Base-by-base conservation (phyloP, 495 filamentous ascomycete genomes). In the Hypoxylon subgilvum region DNA sequence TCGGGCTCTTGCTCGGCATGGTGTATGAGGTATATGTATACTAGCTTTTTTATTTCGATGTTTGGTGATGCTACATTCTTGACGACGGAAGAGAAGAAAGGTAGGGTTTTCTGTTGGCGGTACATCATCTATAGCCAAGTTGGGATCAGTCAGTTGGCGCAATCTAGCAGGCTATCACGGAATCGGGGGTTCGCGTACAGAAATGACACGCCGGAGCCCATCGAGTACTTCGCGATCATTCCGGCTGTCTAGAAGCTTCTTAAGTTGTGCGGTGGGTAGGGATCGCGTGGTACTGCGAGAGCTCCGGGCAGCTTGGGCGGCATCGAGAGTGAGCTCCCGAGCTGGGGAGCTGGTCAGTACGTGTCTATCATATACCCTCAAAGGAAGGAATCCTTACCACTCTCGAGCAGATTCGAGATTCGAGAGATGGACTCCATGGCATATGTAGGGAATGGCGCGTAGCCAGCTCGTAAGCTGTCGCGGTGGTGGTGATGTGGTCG, bases 1-100 rank as follows among this genome's bases (percentile, higher is more conserved):
- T 98, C 94, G 28, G 93, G 94, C 61, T 96, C 93, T 34, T 88
- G 83, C 69, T 97, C 94, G 66, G 94, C 93, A 83, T 97, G 91
- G 68, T 92, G 88, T 55, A 97, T 86, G 52, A 98, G 85, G 72
- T 96, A 97, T 69, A 96, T 96, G 79, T 97, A 97, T 51, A 98
- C 94, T 39, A 98, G 83, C 69, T 97, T 97, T 74, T 96, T 95
- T 65, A 97, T 90, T 70, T 96, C 91, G 67, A 96, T 79, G 62
- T 87, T 92, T 21, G 92, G 85, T 27, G 87, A 95, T 18, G 93
- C 91, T 18, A 96, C 90, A 63, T 97, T 97, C 76, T 98, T 98
- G 67, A 98, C 90, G 47, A 97, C 88, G 17, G 90, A 87, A 8
- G 94, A 92, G 73, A 98, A 97, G 77, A 91, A 93, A 12, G 87